Percentiles rank a stretch among this genome's conserved stretches.
Conservation (phyloP, 176 grass and related monocot species). For the Eragrostis curvula region DNA sequence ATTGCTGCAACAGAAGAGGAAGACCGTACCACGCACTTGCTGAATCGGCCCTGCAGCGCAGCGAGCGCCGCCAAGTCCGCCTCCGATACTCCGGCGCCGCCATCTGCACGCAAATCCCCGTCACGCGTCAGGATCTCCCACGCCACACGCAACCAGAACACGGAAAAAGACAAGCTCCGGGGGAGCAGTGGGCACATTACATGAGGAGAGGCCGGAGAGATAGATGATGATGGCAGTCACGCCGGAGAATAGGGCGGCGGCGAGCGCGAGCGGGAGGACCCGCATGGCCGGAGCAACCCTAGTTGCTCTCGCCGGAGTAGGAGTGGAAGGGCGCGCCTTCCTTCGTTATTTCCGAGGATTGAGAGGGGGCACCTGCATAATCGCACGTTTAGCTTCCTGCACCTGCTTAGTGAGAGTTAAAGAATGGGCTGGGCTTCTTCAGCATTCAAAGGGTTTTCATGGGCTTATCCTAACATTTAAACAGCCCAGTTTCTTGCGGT, state of each 20-base stretch:
- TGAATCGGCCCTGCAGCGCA: slow-evolving; percentile 65
- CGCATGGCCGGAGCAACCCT: slow-evolving; percentile 49
- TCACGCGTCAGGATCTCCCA: slow-evolving; percentile 34
- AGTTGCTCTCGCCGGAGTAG: slow-evolving; percentile 12
- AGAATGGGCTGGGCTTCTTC: not conserved
- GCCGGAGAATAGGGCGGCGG: slow-evolving; percentile 61
- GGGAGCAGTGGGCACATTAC: slow-evolving; percentile 30
- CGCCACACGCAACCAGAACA: not conserved
- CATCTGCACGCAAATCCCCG: slow-evolving; percentile 47
- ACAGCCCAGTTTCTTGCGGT: not conserved
- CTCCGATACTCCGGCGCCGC: slow-evolving; percentile 53
- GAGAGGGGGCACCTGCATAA: slow-evolving; percentile 10
- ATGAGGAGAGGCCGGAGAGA: slow-evolving; percentile 72
- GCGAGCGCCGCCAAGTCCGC: slow-evolving; percentile 61
- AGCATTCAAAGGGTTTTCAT: not conserved
- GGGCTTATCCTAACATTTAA: not conserved
- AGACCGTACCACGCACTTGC: slow-evolving; percentile 86
- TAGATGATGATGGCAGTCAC: slow-evolving; percentile 77
- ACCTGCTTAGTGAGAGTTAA: too few relatives aligned
- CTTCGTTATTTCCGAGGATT: not conserved
- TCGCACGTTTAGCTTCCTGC: not conserved
- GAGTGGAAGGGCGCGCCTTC: not conserved
- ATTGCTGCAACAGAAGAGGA: not conserved
- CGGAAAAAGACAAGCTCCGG: not conserved
- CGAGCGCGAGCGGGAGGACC: slow-evolving; percentile 68